Base-by-base conservation (phyloP, 768 basidiomycete genomes). In the Lactarius vividus region DNA sequence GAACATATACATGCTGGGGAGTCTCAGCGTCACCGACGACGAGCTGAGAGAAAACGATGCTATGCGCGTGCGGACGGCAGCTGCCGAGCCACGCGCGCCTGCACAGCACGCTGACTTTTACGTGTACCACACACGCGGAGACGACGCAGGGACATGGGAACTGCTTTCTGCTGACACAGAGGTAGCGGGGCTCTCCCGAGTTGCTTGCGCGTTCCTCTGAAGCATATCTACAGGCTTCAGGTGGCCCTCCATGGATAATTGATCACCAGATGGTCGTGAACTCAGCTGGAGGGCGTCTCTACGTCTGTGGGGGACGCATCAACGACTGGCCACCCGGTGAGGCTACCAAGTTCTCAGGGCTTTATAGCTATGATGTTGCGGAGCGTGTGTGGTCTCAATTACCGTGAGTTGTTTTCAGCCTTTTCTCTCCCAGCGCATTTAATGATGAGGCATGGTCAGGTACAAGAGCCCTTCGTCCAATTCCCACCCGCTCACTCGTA, bases 251-350 rank as follows among this genome's bases (percentile, higher is more conserved):
- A 0, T 76, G 91, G 39, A 78, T 92, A 46, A 89, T 86, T 69
- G 92, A 93, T 72, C 91, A 92, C 70, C 89, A 91, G 75, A 89
- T 93, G 85, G 87, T 79, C 37, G 84, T 92, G 71, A 91, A 93
- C 70, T 81, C 81, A 46, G 86, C 88, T 4, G 76, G 82, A 0
- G 90, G 91, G 73, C 83, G 86, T 3, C 72, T 94, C 8, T 93
- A 92, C 65, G 83, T 91, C 8, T 89, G 85, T 67, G 91, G 92
- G 9, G 92, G 92, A 1, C 83, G 88, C 18, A 79, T 91, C 4
- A 83, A 88, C 18, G 88, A 89, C 67, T 85, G 83, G 13, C 82
- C 89, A 33, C 84, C 83, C 82, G 1, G 37, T 15, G 80, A 84
- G 18, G 75, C 78, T 0, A 71, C 79, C 55, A 88, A 85, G 66